Percentiles rank a stretch among this genome's conserved stretches.
Conservation (phyloP, 2,329 filamentous ascomycete species). For the Stagonosporopsis cucurbitacearum region DNA sequence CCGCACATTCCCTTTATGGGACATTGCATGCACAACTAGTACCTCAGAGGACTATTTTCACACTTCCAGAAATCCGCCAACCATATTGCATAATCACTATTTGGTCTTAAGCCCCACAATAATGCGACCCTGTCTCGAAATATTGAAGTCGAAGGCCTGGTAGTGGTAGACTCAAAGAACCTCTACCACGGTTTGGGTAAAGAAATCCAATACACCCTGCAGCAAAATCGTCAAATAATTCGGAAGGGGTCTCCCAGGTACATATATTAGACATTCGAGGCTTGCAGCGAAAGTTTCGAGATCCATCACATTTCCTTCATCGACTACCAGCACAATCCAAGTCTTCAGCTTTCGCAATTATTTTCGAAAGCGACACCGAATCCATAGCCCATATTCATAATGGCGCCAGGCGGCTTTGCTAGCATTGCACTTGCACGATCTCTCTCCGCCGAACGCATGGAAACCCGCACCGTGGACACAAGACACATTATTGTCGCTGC, state of each 20-base stretch:
- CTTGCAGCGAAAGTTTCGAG: background rate
- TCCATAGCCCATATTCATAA: background rate
- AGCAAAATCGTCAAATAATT: background rate
- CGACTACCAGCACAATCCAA: background rate
- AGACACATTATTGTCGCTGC: background rate
- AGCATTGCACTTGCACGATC: constrained; percentile 1
- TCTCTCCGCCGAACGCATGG: background rate
- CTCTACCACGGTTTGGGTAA: background rate
- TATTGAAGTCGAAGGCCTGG: background rate
- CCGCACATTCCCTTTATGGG: background rate
- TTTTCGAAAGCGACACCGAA: background rate
- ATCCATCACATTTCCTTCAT: background rate
- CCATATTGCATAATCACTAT: too few species aligned
- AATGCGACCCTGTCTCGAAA: background rate
- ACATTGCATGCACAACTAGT: background rate
- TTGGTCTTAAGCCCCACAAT: background rate
- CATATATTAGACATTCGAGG: too few species aligned
- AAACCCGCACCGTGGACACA: background rate
- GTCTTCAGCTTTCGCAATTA: background rate
- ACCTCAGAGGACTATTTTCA: too few species aligned
- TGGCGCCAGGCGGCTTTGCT: background rate
- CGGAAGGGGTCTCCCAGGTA: background rate
- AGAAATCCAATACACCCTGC: background rate
- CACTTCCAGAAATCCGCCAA: too few species aligned
- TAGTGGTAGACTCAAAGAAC: background rate